phyloP scores from a whole-genome alignment of 441 rosid species.

The Pelargonium myrrhifolium region DNA sequence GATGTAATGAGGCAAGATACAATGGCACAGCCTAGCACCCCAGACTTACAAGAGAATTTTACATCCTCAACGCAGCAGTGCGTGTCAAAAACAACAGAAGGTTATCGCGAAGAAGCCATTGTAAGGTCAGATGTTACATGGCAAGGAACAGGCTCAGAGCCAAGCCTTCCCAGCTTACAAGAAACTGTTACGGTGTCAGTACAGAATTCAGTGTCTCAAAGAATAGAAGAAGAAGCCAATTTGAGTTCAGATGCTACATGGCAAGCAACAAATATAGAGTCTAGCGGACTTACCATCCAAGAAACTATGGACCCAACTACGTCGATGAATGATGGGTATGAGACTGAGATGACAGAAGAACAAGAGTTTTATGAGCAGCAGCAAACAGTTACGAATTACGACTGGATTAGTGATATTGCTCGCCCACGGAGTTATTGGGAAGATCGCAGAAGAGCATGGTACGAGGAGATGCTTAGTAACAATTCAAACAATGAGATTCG shows the following conservation, averaged over 20 bases:
- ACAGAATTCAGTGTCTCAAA: not conserved
- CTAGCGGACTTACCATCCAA: conserved; percentile 14
- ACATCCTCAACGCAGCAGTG: not conserved
- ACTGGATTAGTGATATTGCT: conserved; percentile 65
- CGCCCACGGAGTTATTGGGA: conserved; percentile 94
- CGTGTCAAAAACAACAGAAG: conserved; percentile 11
- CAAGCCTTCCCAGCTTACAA: conserved; percentile 2
- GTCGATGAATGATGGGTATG: conserved; percentile 9
- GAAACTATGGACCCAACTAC: conserved; percentile 14
- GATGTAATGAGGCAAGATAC: not conserved
- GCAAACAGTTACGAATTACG: conserved; percentile 25
- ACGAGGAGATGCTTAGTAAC: conserved; percentile 49
- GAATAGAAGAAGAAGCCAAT: not conserved
- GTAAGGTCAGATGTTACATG: not conserved
- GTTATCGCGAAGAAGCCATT: conserved; percentile 14
- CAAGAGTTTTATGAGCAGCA: conserved; percentile 3
- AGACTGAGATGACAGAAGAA: conserved; percentile 8
- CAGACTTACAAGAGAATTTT: not conserved
- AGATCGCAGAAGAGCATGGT: conserved; percentile 57
- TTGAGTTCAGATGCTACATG: too few species aligned
- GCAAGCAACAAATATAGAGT: conserved; percentile 18
- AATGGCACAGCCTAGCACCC: not conserved
- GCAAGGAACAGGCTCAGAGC: conserved; percentile 6
- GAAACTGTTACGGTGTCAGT: not conserved
- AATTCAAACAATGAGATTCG: conserved; percentile 48